phyloP scores from a whole-genome alignment of 208 protist genomes.

The Wallacemonas sp. region DNA sequence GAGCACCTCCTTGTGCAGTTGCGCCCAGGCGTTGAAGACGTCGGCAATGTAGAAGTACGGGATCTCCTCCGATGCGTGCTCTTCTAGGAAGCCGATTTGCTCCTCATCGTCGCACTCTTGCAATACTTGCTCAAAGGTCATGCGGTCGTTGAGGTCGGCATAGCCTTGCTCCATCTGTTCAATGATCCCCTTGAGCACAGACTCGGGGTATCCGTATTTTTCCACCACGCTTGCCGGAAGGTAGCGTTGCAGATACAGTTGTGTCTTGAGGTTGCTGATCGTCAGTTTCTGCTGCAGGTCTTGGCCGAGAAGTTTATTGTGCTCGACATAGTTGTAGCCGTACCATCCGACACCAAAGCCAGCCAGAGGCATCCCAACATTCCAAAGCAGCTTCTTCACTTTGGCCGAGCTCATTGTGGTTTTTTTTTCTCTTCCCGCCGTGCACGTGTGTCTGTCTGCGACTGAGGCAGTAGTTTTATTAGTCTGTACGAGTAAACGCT shows the following conservation, averaged over 20 bases:
- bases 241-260: slow-evolving; percentile 48
- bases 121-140: slow-evolving; percentile 82
- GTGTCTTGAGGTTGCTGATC: slow-evolving; percentile 60
- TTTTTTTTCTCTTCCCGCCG: too few species aligned
- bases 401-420: not conserved
- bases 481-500: too few species aligned
- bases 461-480: too few species aligned
- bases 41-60: slow-evolving; percentile 92
- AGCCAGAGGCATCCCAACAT: slow-evolving; percentile 38
- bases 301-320: slow-evolving; percentile 40
- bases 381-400: slow-evolving; percentile 14
- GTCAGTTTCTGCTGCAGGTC: slow-evolving; percentile 42
- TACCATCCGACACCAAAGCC: slow-evolving; percentile 75
- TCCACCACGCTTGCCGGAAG: slow-evolving; percentile 51
- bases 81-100: slow-evolving; percentile 81
- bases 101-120: slow-evolving; percentile 63
- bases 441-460: too few species aligned
- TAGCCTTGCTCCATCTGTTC: slow-evolving; percentile 46
- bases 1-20: slow-evolving; percentile 46
- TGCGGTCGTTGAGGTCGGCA: slow-evolving; percentile 38
- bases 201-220: slow-evolving; percentile 57
- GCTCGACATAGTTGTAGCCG: slow-evolving; percentile 45
- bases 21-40: slow-evolving; percentile 81
- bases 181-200: slow-evolving; percentile 53
- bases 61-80: slow-evolving; percentile 81